These are phyloP conservation scores for Cytospora paraplurivora DNA, from an alignment of 2,329 filamentous ascomycete genomes.

Conservation along the genomic window DNA sequence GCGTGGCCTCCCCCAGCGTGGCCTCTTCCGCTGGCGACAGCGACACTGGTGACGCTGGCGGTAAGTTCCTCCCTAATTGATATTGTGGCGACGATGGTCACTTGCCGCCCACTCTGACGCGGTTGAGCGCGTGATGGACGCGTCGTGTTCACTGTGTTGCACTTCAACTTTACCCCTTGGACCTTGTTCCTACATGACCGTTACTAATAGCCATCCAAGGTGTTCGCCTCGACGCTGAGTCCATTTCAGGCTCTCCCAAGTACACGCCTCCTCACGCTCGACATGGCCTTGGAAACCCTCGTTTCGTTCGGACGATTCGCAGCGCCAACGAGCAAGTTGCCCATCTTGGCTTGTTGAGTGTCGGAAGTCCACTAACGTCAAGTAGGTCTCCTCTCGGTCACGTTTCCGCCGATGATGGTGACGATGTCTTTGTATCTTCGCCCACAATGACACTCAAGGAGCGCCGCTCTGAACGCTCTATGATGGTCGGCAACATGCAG, in stretches of 20 bases:
- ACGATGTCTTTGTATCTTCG: conserved; percentile 21
- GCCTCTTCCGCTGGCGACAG: conserved; percentile 20
- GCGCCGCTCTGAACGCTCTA: conserved; percentile 17
- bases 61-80: background rate
- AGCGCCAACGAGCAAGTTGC: conserved; percentile 10
- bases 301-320: conserved; percentile 12
- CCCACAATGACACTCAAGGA: conserved; percentile 14
- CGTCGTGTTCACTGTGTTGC: background rate
- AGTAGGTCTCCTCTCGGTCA: conserved; percentile 9
- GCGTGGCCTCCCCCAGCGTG: conserved; percentile 18
- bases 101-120: background rate
- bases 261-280: conserved; percentile 24
- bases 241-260: conserved; percentile 13
- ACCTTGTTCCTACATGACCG: background rate
- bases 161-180: background rate
- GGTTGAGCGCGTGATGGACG: background rate
- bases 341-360: background rate
- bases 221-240: conserved; percentile 17
- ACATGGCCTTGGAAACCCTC: conserved; percentile 10
- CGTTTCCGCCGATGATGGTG: conserved; percentile 3
- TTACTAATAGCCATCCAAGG: conserved; percentile 13
- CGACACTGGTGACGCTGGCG: conserved; percentile 14
- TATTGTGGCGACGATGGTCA: background rate
- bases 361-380: background rate
- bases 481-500: conserved; percentile 13